Evolutionary conservation across 169 alveolate genomes (phyloP).

Genomic region (Plasmodium knowlesi): DNA sequence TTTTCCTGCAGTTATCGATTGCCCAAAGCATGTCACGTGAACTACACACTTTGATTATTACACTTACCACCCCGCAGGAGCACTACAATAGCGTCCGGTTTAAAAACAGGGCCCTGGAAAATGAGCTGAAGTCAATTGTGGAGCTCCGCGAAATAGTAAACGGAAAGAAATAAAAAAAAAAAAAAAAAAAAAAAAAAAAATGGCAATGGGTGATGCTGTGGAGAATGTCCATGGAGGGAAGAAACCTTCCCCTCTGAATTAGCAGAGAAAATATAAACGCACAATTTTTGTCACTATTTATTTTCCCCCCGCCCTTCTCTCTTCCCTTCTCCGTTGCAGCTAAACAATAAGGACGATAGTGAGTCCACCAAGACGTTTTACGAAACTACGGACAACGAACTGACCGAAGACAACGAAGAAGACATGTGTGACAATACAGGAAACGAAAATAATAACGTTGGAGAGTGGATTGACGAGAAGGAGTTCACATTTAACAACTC

Average conservation of each 20-base stretch:
- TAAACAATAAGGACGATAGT: slow-evolving; percentile 40
- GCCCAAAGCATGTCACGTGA: neutral
- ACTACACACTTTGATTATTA: neutral
- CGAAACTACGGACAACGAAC: slow-evolving; percentile 72
- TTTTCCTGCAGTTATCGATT: neutral
- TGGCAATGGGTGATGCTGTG: neutral
- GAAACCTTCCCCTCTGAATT: neutral
- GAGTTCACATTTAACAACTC: neutral
- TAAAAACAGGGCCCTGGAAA: slow-evolving; percentile 35
- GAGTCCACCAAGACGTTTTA: slow-evolving; percentile 69
- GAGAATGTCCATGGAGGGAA: neutral
- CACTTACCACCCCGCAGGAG: slow-evolving; percentile 2
- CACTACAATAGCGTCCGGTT: slow-evolving; percentile 59
- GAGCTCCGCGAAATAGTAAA: slow-evolving; percentile 55
- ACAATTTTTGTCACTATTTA: neutral
- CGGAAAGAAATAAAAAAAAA: neutral
- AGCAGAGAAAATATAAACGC: neutral
- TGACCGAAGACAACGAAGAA: slow-evolving; percentile 30
- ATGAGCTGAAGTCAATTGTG: slow-evolving; percentile 20
- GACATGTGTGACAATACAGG: neutral
- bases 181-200: neutral
- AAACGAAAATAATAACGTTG: slow-evolving; percentile 2
- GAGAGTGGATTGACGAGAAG: neutral
- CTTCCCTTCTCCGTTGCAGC: neutral
- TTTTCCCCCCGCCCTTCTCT: neutral